phyloP scores from a whole-genome alignment of 768 basidiomycete species.

The Trichaptum fuscoviolaceum region DNA sequence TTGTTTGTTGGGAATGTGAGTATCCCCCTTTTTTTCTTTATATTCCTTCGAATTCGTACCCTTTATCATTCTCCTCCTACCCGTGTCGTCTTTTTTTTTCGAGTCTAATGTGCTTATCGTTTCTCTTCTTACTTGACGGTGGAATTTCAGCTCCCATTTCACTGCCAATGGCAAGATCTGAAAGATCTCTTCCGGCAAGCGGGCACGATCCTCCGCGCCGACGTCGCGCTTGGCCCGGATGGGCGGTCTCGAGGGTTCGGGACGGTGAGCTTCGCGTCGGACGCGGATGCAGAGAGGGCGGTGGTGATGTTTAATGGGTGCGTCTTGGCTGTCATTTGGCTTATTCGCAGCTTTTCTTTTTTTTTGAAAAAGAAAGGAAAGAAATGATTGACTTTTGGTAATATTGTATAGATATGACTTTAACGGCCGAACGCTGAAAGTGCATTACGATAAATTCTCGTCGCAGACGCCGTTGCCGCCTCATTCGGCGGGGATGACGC shows the following conservation, averaged over 20 bases:
- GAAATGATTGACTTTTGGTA: too few relatives aligned
- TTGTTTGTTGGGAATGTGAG: slow-evolving; percentile 88
- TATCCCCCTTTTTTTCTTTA: slow-evolving; percentile 19
- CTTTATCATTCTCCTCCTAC: not conserved
- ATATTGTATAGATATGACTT: slow-evolving; percentile 78
- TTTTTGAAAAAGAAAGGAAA: not conserved
- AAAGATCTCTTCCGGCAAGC: slow-evolving; percentile 94
- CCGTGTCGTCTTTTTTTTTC: too few relatives aligned
- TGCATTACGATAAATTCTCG: slow-evolving; percentile 85
- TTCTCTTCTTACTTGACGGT: not conserved
- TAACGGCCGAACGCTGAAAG: slow-evolving; percentile 81
- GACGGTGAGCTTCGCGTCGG: slow-evolving; percentile 80
- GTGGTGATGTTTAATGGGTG: slow-evolving; percentile 89
- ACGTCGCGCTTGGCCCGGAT: slow-evolving; percentile 83
- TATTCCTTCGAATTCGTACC: not conserved
- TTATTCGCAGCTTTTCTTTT: slow-evolving; percentile 4
- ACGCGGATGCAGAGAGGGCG: slow-evolving; percentile 79
- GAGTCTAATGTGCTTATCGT: too few relatives aligned
- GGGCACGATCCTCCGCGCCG: slow-evolving; percentile 85
- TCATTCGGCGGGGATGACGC: slow-evolving; percentile 11
- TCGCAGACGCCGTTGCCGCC: slow-evolving; percentile 27
- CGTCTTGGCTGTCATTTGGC: slow-evolving; percentile 23
- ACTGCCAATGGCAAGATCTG: slow-evolving; percentile 96
- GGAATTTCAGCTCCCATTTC: slow-evolving; percentile 69
- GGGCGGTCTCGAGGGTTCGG: slow-evolving; percentile 91